Percentiles rank a stretch among this genome's conserved stretches.
phyloP scores from a whole-genome alignment of 1,284 basidiomycete genomes.

The Pterulicium gracile region DNA sequence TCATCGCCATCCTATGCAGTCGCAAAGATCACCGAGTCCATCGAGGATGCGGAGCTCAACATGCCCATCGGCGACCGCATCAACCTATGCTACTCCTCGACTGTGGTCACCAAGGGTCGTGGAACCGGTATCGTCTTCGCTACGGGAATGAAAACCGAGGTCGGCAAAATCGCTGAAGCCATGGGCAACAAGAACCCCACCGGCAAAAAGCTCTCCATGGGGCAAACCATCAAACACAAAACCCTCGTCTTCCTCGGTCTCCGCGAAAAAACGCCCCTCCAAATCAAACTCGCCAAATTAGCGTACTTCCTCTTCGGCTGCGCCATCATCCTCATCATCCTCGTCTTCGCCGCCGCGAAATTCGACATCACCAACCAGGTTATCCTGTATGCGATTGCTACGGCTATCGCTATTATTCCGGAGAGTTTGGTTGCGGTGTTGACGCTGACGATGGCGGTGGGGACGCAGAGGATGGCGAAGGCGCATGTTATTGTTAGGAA shows the following conservation, averaged over 20 bases:
- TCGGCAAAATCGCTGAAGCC: conserved; percentile 43
- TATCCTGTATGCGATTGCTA: conserved; percentile 33
- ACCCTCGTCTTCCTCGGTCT: conserved; percentile 8
- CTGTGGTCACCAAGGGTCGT: conserved; percentile 56
- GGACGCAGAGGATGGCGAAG: conserved; percentile 40
- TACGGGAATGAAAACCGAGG: conserved; percentile 59
- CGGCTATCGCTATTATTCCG: conserved; percentile 31
- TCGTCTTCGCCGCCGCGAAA: conserved; percentile 25
- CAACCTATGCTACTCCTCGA: conserved; percentile 47
- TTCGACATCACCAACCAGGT: conserved; percentile 33
- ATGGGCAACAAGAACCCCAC: conserved; percentile 18
- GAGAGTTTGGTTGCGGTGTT: conserved; percentile 31
- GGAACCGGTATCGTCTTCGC: conserved; percentile 45
- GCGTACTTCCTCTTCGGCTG: conserved; percentile 1
- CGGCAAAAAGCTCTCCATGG: conserved; percentile 6
- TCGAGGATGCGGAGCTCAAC: conserved; percentile 18
- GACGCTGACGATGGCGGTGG: conserved; percentile 37
- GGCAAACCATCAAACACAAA: conserved; percentile 12
- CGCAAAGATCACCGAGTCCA: conserved; percentile 36
- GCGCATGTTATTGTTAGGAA: conserved; percentile 41
- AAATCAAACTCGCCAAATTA: conserved; percentile 4
- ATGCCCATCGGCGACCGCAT: conserved; percentile 43
- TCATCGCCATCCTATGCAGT: conserved; percentile 19
- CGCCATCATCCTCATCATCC: conserved; percentile 3
- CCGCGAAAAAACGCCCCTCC: neutral